phyloP scores from a whole-genome alignment of 2,329 filamentous ascomycete genomes.

The Arthrinium puccinioides region DNA sequence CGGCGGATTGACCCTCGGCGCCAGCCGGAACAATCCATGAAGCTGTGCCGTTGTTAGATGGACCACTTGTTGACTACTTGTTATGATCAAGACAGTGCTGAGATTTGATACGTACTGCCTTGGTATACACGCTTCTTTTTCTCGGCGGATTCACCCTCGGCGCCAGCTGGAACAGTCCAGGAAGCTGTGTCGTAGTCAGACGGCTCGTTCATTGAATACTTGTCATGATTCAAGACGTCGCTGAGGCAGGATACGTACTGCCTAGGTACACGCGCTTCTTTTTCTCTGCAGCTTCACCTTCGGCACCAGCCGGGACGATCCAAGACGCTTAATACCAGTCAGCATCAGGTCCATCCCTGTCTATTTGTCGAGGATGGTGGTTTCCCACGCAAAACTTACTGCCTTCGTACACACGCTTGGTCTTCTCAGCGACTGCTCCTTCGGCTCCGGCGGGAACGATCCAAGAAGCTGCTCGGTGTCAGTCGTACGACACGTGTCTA shows the following conservation, averaged over 20 bases:
- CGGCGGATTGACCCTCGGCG: not conserved
- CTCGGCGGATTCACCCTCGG: not conserved
- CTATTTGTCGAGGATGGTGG: no score
- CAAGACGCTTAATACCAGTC: not conserved
- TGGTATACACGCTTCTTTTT: not conserved
- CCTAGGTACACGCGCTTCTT: not conserved
- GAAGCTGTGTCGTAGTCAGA: no score
- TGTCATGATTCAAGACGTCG: no score
- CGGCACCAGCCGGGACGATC: not conserved
- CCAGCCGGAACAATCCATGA: not conserved
- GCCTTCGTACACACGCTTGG: not conserved
- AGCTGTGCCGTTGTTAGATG: not conserved
- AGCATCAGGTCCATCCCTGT: no score
- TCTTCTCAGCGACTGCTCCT: not conserved
- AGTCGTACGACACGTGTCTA: not conserved
- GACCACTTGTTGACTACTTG: no score
- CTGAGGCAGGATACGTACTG: no score
- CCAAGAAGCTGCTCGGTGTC: not conserved
- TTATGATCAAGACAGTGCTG: no score
- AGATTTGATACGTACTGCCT: not conserved
- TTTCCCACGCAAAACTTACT: not conserved
- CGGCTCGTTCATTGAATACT: no score
- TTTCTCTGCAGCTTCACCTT: not conserved
- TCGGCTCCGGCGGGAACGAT: not conserved
- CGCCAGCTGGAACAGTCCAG: not conserved